Base-by-base conservation (phyloP, 108 stramenopile genomes). In the Fistulifera pelliculosa region DNA sequence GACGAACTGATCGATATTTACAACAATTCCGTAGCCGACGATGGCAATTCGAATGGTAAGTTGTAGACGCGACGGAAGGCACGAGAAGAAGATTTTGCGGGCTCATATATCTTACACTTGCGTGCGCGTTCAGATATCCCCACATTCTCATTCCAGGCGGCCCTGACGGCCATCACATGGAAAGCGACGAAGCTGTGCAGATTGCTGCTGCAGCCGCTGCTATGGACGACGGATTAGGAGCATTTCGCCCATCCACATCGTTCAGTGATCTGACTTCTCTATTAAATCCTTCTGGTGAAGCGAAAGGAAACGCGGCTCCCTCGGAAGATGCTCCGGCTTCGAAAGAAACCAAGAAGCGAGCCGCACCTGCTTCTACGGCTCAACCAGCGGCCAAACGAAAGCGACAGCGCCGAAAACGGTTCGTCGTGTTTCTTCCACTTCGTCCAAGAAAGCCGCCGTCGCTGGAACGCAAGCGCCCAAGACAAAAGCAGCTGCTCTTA, bases 1-100 rank as follows among this genome's bases (percentile, higher is more conserved):
- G 87, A 88, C 52, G 87, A 88, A 56, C 52, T 77, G 17, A 81
- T 88, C 41, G 84, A 86, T 39, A 88, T 88, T 58, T 88, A 88
- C 61, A 70, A 77, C 68, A 63, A 69, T 35, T 70, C 70, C n/a
- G 76, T 64, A 41, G 77, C 67, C 7, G 73, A 74, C 25, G 82
- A 64, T 24, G 61, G 44, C 5, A 15, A 47, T 58, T 43, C 21
- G n/a, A 47, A 26, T 58, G 35, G 21, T 60, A 35, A 22, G 48
- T 17, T 60, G 6, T 27, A 35, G 3, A 27, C 6, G 50, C 21
- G 4, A 11, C 21, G 6, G 6, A 27, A 16, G 25, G 7, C 21
- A n/a, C 17, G 13, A 48, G 15, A 24, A 11, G 17, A 16, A 13
- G 50, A n/a, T 8, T n/a, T 12, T 56, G 49, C 11, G 11, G 11